Conservation (phyloP, 495 filamentous ascomycete species). For the Hypoxylon rickii region DNA sequence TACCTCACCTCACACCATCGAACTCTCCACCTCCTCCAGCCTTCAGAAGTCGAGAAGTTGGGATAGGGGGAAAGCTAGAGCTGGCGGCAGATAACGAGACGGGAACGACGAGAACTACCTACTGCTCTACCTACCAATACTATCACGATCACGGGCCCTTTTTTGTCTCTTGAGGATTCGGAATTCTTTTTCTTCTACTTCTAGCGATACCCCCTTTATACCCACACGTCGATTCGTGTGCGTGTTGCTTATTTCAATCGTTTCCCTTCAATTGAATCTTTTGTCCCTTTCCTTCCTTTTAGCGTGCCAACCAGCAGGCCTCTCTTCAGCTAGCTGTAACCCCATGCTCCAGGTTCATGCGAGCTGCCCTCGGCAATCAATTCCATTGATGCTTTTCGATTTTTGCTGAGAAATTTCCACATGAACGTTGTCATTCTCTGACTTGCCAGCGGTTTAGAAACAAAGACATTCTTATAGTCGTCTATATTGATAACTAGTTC, state of each 20-base stretch:
- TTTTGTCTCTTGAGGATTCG: conserved; percentile 16
- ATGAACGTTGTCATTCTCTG: conserved; percentile 12
- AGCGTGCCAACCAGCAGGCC: conserved; percentile 23
- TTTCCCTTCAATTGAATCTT: conserved; percentile 37
- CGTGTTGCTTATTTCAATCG: conserved; percentile 41
- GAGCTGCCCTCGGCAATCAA: conserved; percentile 11
- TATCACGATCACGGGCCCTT: neutral
- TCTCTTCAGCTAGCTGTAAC: conserved; percentile 22
- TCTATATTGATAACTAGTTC: conserved; percentile 23
- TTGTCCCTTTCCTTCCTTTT: conserved; percentile 29
- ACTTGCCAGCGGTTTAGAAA: conserved; percentile 5
- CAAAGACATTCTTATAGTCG: conserved; percentile 29
- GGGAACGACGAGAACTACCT: too few relatives aligned
- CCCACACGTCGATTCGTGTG: conserved; percentile 39
- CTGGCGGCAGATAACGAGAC: neutral
- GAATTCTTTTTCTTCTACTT: conserved; percentile 19
- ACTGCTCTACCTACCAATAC: neutral
- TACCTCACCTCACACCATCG: neutral
- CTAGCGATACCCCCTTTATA: conserved; percentile 43
- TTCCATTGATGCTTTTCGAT: conserved; percentile 17
- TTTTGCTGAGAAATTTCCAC: conserved; percentile 11
- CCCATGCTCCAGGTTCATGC: conserved; percentile 28
- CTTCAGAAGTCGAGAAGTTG: conserved; percentile 11
- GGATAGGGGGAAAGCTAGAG: neutral
- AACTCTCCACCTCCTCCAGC: neutral